Evolutionary conservation across 2,329 filamentous ascomycete species (phyloP).

Genomic region (Aspergillus fumigatiaffinis): DNA sequence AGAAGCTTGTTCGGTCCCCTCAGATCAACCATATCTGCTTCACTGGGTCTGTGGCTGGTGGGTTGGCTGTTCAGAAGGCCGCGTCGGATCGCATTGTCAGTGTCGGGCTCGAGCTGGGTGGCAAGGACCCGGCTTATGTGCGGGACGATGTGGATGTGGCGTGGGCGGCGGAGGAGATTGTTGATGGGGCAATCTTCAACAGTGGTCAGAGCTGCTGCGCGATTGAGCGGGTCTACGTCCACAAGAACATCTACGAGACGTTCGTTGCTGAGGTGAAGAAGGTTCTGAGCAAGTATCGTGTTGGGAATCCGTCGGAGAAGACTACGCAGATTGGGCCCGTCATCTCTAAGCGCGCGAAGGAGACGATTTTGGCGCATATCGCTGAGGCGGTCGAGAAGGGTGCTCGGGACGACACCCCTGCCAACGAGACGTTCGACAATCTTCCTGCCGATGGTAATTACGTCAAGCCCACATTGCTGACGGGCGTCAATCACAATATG

Average conservation of each 20-base stretch:
- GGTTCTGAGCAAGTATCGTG: conserved; percentile 74
- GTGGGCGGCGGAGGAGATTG: conserved; percentile 91
- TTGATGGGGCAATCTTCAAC: conserved; percentile 95
- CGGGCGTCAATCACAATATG: conserved; percentile 75
- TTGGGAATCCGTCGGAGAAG: conserved; percentile 82
- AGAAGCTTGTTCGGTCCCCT: conserved; percentile 72
- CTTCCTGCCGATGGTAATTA: conserved; percentile 74
- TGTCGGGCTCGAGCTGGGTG: conserved; percentile 86
- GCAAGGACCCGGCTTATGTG: conserved; percentile 92
- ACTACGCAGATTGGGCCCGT: conserved; percentile 83
- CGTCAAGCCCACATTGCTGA: conserved; percentile 75
- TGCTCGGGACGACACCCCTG: conserved; percentile 77
- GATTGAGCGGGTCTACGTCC: conserved; percentile 86
- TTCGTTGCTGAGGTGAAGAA: conserved; percentile 77
- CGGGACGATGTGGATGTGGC: conserved; percentile 78
- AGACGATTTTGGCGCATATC: conserved; percentile 73
- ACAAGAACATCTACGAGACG: conserved; percentile 75
- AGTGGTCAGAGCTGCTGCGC: conserved; percentile 98
- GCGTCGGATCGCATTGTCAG: conserved; percentile 79
- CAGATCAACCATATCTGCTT: conserved; percentile 82
- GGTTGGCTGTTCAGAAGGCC: conserved; percentile 78
- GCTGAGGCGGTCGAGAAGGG: conserved; percentile 78
- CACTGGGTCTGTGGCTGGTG: conserved; percentile 86
- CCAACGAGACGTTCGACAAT: conserved; percentile 67
- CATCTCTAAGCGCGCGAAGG: conserved; percentile 73